Base-by-base conservation (phyloP, 768 basidiomycete genomes). In the Tricholoma flavovirens region DNA sequence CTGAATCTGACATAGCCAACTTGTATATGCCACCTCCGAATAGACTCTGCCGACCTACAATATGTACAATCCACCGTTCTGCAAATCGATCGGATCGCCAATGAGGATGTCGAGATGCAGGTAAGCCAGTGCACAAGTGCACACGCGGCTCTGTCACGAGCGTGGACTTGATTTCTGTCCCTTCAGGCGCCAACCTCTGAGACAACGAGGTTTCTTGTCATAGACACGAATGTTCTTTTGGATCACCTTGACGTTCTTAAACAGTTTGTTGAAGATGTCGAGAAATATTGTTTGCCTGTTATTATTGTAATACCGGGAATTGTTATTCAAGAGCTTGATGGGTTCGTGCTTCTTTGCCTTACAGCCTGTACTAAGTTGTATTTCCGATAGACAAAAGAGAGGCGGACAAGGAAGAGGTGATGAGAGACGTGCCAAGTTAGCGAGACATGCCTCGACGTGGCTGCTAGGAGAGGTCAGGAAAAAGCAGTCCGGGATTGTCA, bases 161-260 rank as follows among this genome's bases (percentile, higher is more conserved):
- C 5, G 17, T 42, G 36, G 51, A 36, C 24, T 12, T 5, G 19
- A 54, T 51, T 21, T 30, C 32, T 58, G 56, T 57, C 32, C 52
- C 30, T 45, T 36, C 59, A 83, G 79, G 73, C 71, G 10, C 74
- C 79, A 33, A 58, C 74, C 35, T 69, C 71, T 5, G 78, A 78
- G 60, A 69, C 61, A 56, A 64, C 72, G 33, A 70, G 73, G 15
- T 80, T 79, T 60, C 63, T 92, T 51, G 80, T 93, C 14, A 66
- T 90, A 30, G 90, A 93, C 64, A 93, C 90, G 26, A 93, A 93
- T 61, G 80, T 92, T 58, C 73, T 93, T 24, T 69, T 90, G 61
- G 82, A 84, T 64, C 76, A 83, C 58, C 79, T 90, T 57, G 82
- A 83, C 53, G 75, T 81, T 36, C 68, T 92, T 57, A 76, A 81